A percentile compares a stretch with the other conserved stretches of the same genome.
These are phyloP conservation scores for Erucastrum elatum DNA, from an alignment of 345 rosid genomes.

Conservation along the genomic window DNA sequence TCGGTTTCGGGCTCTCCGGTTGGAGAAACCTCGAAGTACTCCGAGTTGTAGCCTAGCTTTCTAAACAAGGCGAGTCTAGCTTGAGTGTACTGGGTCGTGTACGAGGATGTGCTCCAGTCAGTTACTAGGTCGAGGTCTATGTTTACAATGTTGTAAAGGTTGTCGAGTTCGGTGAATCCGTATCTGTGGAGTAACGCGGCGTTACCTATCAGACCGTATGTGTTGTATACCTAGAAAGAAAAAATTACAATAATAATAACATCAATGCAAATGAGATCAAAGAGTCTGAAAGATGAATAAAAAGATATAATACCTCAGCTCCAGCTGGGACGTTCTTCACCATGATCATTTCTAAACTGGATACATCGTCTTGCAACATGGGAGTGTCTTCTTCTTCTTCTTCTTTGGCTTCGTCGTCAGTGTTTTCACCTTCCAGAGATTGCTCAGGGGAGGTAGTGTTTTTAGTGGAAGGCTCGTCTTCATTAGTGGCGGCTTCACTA, in stretches of 20 bases:
- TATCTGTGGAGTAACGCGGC: conserved; percentile 94
- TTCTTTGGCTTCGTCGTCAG: conserved; percentile 31
- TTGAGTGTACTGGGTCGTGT: conserved; percentile 61
- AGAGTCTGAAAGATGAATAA: neutral
- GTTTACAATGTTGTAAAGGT: conserved; percentile 73
- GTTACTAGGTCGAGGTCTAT: conserved; percentile 80
- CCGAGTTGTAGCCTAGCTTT: conserved; percentile 58
- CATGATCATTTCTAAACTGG: conserved; percentile 77
- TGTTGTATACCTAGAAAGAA: conserved; percentile 66
- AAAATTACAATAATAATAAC: neutral
- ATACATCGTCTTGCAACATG: conserved; percentile 53
- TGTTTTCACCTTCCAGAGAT: conserved; percentile 26
- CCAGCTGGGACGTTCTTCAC: conserved; percentile 73
- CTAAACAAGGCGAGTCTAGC: conserved; percentile 73
- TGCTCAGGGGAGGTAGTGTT: conserved; percentile 28
- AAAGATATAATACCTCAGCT: conserved; percentile 59
- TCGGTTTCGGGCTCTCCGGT: conserved; percentile 79
- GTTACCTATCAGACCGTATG: conserved; percentile 77
- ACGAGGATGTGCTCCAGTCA: conserved; percentile 61
- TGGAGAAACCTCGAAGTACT: conserved; percentile 76
- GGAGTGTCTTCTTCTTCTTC: conserved; percentile 33
- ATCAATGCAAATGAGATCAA: neutral
- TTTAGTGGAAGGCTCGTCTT: conserved; percentile 37
- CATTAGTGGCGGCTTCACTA: conserved; percentile 31
- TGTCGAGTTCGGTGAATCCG: conserved; percentile 80